A percentile compares a stretch with the other conserved stretches of the same genome.
These are phyloP conservation scores for Boletales sp. DNA, from an alignment of 768 basidiomycete genomes.

Conservation along the genomic window DNA sequence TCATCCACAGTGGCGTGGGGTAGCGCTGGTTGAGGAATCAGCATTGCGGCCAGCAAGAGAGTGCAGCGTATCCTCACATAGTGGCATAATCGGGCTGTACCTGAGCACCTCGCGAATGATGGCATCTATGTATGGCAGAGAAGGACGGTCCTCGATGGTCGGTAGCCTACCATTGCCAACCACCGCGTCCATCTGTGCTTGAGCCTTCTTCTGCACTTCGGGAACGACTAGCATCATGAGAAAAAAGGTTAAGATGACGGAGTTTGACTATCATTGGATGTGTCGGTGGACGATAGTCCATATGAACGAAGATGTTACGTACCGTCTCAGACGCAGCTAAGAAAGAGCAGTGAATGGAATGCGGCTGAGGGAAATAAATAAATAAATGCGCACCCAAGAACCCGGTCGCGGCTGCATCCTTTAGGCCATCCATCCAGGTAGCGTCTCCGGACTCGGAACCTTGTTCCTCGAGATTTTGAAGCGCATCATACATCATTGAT, in stretches of 20 bases:
- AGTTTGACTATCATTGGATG: slow-evolving; percentile 5
- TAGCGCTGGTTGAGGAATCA: slow-evolving; percentile 9
- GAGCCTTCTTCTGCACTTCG: slow-evolving; percentile 14
- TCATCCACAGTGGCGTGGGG: slow-evolving; percentile 9
- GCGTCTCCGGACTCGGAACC: neutral
- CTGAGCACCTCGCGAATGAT: slow-evolving; percentile 32
- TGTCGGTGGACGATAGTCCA: neutral
- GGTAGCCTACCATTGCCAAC: slow-evolving; percentile 21
- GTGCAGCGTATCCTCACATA: slow-evolving; percentile 11
- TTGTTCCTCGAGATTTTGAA: neutral
- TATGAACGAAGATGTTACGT: neutral
- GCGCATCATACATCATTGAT: slow-evolving; percentile 15
- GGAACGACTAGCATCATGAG: slow-evolving; percentile 17
- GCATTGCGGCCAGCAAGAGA: neutral
- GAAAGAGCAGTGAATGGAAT: neutral
- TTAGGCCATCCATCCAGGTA: slow-evolving; percentile 5
- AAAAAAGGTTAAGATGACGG: slow-evolving; percentile 8
- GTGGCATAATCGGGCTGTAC: slow-evolving; percentile 2
- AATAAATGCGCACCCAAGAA: slow-evolving; percentile 6
- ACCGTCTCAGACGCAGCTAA: slow-evolving; percentile 16
- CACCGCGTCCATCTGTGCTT: slow-evolving; percentile 13
- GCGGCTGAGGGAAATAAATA: neutral
- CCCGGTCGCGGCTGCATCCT: slow-evolving; percentile 15
- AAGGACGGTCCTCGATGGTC: slow-evolving; percentile 10
- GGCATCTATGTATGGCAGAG: slow-evolving; percentile 35